Evolutionary conservation across 2,329 filamentous ascomycete species (phyloP).

Genomic region (Cordyceps pruinosa): DNA sequence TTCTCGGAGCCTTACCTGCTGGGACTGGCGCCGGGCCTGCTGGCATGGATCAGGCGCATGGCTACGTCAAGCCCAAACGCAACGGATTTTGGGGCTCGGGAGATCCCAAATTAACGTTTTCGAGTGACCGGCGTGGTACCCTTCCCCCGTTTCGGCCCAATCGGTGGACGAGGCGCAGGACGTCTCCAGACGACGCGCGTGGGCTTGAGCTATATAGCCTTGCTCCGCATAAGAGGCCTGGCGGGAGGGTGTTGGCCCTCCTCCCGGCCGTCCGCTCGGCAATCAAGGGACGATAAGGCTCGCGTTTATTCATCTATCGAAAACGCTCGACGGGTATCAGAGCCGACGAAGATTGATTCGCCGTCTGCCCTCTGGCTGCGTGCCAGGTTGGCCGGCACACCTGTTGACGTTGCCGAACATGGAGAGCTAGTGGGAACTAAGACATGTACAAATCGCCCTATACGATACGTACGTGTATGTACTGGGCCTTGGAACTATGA

Average conservation of each 20-base stretch:
- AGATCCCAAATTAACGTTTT: not conserved
- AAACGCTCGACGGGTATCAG: not conserved
- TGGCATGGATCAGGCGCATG: not conserved
- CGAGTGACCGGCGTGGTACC: not conserved
- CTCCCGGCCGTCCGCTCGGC: not conserved
- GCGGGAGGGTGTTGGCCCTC: not conserved
- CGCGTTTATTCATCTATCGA: not conserved
- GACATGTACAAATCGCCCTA: no score
- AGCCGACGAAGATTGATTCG: not conserved
- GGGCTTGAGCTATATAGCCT: no score
- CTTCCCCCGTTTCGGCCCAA: not conserved
- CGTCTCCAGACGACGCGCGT: not conserved
- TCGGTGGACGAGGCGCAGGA: not conserved
- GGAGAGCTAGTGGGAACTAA: no score
- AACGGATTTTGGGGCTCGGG: not conserved
- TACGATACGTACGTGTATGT: no score
- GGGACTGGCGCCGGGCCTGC: not conserved
- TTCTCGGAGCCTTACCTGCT: constrained; percentile 4
- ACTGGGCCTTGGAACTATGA: no score
- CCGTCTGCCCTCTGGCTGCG: no score
- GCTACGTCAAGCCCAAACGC: not conserved
- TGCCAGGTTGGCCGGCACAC: no score
- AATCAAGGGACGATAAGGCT: not conserved
- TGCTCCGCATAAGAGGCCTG: not conserved
- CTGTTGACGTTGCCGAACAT: no score